phyloP scores from a whole-genome alignment of 306 rosid genomes.

The Citrullus amarus region DNA sequence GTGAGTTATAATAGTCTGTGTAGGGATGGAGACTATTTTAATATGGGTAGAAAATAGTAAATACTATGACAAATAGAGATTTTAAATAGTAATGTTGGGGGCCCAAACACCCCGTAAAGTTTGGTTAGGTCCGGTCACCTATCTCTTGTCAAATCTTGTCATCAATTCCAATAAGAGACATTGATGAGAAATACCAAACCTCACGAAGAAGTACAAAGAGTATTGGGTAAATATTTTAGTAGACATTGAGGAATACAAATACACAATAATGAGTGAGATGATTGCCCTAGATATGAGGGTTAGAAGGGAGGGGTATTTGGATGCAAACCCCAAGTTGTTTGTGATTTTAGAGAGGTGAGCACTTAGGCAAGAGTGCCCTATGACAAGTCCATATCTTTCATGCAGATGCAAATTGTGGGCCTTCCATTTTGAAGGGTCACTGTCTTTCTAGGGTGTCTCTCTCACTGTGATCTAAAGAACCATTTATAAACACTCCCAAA shows the following conservation, averaged over 20 bases:
- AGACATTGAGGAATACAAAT: not conserved
- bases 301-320: not conserved
- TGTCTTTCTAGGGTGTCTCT: slow-evolving; percentile 17
- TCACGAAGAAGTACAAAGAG: not conserved
- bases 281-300: not conserved
- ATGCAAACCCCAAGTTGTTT: not conserved
- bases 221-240: not conserved
- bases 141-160: not conserved
- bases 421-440: slow-evolving; percentile 42
- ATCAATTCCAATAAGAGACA: not conserved
- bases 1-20: too few species aligned
- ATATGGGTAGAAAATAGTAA: too few species aligned
- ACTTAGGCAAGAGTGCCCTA: slow-evolving; percentile 12
- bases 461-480: slow-evolving; percentile 8
- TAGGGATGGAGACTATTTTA: too few species aligned
- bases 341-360: not conserved
- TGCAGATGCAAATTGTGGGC: slow-evolving; percentile 23
- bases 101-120: too few species aligned
- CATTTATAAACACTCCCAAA: slow-evolving; percentile 5
- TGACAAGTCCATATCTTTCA: slow-evolving; percentile 42
- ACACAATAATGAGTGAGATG: not conserved
- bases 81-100: too few species aligned
- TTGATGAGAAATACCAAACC: not conserved
- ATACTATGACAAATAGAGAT: too few species aligned
- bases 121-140: not conserved